A percentile compares a stretch with the other conserved stretches of the same genome.
These are phyloP conservation scores for Coriolopsis trogii DNA, from an alignment of 1,284 basidiomycete species.

Conservation along the genomic window DNA sequence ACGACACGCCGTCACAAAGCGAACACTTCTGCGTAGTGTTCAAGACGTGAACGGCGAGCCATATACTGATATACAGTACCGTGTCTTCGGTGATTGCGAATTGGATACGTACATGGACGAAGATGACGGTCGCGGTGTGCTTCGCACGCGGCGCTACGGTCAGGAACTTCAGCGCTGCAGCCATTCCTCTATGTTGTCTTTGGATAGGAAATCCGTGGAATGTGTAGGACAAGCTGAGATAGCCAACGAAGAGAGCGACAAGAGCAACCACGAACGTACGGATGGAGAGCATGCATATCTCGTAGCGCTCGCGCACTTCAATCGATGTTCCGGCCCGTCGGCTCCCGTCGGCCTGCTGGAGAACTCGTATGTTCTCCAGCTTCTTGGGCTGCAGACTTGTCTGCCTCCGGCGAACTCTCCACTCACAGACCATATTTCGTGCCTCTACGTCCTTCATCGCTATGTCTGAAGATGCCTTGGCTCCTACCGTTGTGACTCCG, in stretches of 20 bases:
- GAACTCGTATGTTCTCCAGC: not conserved
- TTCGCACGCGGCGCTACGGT: conserved; percentile 55
- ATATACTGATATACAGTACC: no score
- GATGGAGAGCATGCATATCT: not conserved
- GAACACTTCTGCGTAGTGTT: no score
- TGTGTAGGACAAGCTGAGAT: not conserved
- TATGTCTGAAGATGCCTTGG: not conserved
- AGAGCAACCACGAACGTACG: not conserved
- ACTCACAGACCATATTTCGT: no score
- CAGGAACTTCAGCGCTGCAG: conserved; percentile 47
- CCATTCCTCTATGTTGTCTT: no score
- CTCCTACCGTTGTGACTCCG: not conserved
- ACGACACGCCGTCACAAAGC: no score
- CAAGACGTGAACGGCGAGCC: no score
- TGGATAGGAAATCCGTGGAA: not conserved
- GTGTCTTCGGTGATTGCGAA: no score
- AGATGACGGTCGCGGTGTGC: conserved; percentile 88
- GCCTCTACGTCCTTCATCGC: not conserved
- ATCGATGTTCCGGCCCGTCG: not conserved
- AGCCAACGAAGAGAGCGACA: not conserved
- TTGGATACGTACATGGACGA: conserved; percentile 77
- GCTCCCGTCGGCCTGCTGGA: not conserved
- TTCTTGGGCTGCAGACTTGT: not conserved
- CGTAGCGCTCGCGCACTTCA: not conserved
- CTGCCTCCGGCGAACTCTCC: not conserved